phyloP scores from a whole-genome alignment of 2,329 filamentous ascomycete species.

The Pseudocercospora crystallina region DNA sequence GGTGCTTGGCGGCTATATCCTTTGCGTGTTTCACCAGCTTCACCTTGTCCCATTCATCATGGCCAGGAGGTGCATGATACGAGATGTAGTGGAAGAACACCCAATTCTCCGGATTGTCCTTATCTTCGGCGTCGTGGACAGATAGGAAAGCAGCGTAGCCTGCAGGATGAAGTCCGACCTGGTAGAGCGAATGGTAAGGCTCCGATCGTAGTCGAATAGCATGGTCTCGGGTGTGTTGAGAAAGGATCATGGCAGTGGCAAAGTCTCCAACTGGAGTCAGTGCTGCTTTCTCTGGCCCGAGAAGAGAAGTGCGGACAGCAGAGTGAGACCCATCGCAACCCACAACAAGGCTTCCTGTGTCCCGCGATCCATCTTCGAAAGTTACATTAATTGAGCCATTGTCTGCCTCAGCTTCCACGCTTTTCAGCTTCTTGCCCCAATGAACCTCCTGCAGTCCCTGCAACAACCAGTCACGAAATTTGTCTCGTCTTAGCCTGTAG shows the following conservation, averaged over 20 bases:
- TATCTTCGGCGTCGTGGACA: slow-evolving; percentile 12
- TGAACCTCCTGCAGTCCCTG: slow-evolving; percentile 11
- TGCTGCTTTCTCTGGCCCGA: slow-evolving; percentile 8
- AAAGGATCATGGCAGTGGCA: slow-evolving; percentile 19
- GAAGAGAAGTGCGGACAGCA: slow-evolving; percentile 19
- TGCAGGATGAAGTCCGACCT: slow-evolving; percentile 17
- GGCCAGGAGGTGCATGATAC: slow-evolving; percentile 11
- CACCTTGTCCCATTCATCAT: slow-evolving; percentile 6
- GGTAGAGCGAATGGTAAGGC: slow-evolving; percentile 10
- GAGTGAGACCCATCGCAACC: slow-evolving; percentile 28
- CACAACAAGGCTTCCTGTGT: slow-evolving; percentile 23
- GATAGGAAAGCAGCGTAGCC: slow-evolving; percentile 8
- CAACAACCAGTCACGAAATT: slow-evolving; percentile 12
- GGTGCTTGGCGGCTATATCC: slow-evolving; percentile 2
- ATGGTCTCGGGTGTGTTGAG: slow-evolving; percentile 16
- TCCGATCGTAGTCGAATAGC: slow-evolving; percentile 11
- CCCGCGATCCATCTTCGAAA: slow-evolving; percentile 19
- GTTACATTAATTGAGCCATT: slow-evolving; percentile 15
- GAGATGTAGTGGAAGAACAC: slow-evolving; percentile 16
- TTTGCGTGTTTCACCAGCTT: slow-evolving; percentile 8
- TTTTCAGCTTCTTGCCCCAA: slow-evolving; percentile 16
- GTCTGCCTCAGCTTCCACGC: slow-evolving; percentile 8
- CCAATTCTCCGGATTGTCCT: slow-evolving; percentile 10
- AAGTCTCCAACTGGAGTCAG: slow-evolving; percentile 12
- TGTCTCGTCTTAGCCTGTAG: slow-evolving; percentile 16